Percentiles rank a stretch among this genome's conserved stretches.
phyloP scores from a whole-genome alignment of 164 flowering plant species.

The Paratinospora sagittata region DNA sequence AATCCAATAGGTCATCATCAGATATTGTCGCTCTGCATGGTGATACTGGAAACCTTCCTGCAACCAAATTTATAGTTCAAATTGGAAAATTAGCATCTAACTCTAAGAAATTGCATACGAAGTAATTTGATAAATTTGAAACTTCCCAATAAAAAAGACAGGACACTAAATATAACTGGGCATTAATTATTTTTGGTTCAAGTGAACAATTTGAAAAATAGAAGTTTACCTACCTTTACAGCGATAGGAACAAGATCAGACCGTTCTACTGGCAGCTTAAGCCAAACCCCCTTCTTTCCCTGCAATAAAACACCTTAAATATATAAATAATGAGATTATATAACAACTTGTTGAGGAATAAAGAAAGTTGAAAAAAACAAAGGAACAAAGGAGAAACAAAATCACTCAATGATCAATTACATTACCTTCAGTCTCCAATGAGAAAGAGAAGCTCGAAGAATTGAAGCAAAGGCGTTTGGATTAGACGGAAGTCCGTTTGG shows the following conservation, averaged over 20 bases:
- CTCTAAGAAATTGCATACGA: background rate
- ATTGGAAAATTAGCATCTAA: background rate
- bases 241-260: conserved; percentile 88
- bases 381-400: background rate
- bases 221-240: conserved; percentile 43
- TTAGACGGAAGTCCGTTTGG: conserved; percentile 53
- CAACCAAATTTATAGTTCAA: conserved; percentile 13
- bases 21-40: conserved; percentile 74
- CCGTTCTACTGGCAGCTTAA: conserved; percentile 57
- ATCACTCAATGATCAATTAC: conserved; percentile 2
- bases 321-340: background rate
- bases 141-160: background rate
- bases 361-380: no score
- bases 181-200: no score
- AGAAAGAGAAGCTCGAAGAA: conserved; percentile 52
- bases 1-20: conserved; percentile 91
- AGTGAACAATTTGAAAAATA: no score
- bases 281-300: conserved; percentile 96
- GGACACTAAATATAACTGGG: no score
- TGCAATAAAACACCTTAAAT: conserved; percentile 20
- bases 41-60: conserved; percentile 90
- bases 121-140: background rate
- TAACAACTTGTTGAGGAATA: no score
- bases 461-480: conserved; percentile 42
- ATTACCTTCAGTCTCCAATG: conserved; percentile 67